A percentile compares a stretch with the other conserved stretches of the same genome.
Evolutionary conservation across 139 green algal genomes (phyloP).

Genomic region (Chloropicon primus): DNA sequence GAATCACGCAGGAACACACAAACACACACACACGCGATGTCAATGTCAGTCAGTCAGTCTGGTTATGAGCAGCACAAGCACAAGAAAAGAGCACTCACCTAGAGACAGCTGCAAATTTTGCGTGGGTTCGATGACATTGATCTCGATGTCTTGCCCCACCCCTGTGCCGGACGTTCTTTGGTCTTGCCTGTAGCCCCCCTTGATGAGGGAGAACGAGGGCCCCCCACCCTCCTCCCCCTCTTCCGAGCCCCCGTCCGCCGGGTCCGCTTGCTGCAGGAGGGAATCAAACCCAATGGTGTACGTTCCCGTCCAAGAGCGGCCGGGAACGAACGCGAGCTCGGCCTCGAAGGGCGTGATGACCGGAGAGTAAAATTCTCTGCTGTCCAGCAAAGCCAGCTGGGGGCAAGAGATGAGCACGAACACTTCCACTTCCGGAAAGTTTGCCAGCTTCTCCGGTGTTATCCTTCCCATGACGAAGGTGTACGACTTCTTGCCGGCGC

Average conservation of each 20-base stretch:
- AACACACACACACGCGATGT: too few species aligned
- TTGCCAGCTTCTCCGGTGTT: constrained; percentile 87
- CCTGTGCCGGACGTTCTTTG: too few species aligned
- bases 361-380: constrained; percentile 73
- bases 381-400: constrained; percentile 7
- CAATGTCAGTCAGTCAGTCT: too few species aligned
- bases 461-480: constrained; percentile 79
- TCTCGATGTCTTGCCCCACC: neutral
- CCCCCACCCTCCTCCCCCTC: neutral
- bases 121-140: neutral
- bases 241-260: neutral
- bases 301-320: neutral
- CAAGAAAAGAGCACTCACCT: too few species aligned
- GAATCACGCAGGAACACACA: neutral
- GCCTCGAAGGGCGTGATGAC: constrained; percentile 86
- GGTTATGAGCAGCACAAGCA: too few species aligned
- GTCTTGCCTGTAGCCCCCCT: constrained; percentile 1
- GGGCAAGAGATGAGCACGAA: constrained; percentile 33
- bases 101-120: neutral
- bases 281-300: neutral
- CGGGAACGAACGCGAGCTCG: constrained; percentile 20
- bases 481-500: constrained; percentile 73
- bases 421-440: constrained; percentile 81
- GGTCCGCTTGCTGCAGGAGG: neutral
- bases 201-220: constrained; percentile 19